These are phyloP conservation scores for Venturia aucupariae DNA, from an alignment of 2,329 filamentous ascomycete genomes.

Conservation along the genomic window DNA sequence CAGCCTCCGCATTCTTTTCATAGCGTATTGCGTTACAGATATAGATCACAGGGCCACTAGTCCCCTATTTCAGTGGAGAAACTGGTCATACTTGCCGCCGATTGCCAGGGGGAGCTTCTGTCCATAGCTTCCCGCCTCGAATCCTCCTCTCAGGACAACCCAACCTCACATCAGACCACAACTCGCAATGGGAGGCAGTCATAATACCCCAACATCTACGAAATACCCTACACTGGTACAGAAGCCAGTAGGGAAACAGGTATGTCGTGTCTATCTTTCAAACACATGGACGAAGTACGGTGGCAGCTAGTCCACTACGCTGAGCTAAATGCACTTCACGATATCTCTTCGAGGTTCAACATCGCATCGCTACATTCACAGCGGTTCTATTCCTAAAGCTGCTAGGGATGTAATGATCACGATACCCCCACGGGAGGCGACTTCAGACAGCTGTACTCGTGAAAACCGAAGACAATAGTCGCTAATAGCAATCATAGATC, in stretches of 20 bases:
- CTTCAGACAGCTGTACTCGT: neutral
- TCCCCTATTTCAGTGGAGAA: neutral
- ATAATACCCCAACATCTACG: conserved; percentile 22
- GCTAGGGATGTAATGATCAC: no score
- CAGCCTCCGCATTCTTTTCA: neutral
- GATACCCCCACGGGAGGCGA: no score
- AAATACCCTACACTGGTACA: conserved; percentile 41
- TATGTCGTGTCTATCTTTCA: neutral
- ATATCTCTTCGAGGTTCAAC: neutral
- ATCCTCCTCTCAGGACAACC: neutral
- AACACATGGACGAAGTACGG: neutral
- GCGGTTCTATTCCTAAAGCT: no score
- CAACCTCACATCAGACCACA: neutral
- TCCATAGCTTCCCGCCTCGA: neutral
- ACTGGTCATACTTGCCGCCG: neutral
- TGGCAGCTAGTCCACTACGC: neutral
- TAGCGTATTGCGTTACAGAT: neutral
- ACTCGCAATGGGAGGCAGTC: conserved; percentile 26
- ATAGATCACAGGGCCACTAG: neutral
- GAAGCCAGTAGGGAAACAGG: conserved; percentile 58
- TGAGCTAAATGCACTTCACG: neutral
- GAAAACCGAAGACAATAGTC: neutral
- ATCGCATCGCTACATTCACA: neutral
- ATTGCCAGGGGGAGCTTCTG: neutral
- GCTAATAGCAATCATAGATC: conserved; percentile 40